phyloP scores from a whole-genome alignment of 1,284 basidiomycete genomes.

The Boletus hoseneyae region DNA sequence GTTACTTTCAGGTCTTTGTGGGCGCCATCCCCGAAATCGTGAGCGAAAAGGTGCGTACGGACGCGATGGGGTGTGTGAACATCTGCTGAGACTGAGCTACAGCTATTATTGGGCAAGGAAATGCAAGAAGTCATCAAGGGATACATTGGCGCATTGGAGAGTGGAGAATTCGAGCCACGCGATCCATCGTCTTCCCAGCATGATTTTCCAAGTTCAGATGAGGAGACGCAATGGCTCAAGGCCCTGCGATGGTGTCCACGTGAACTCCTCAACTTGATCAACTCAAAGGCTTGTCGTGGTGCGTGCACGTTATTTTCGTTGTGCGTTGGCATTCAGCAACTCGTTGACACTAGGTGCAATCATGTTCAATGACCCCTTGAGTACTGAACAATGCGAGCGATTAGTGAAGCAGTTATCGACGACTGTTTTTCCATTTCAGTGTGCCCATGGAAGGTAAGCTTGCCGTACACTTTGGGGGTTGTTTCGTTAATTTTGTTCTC shows the following conservation, averaged over 20 bases:
- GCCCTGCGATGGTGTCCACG: slow-evolving; percentile 76
- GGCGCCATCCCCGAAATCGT: slow-evolving; percentile 60
- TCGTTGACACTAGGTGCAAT: slow-evolving; percentile 65
- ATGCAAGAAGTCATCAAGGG: slow-evolving; percentile 66
- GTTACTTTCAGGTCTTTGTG: slow-evolving; percentile 59
- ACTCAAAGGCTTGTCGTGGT: slow-evolving; percentile 93
- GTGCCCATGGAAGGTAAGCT: slow-evolving; percentile 83
- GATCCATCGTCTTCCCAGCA: slow-evolving; percentile 20
- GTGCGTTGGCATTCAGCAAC: slow-evolving; percentile 5
- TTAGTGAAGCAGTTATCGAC: slow-evolving; percentile 66
- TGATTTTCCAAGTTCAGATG: slow-evolving; percentile 20
- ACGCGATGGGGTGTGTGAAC: not conserved
- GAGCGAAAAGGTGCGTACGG: slow-evolving; percentile 57
- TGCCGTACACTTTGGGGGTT: not conserved
- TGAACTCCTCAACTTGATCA: slow-evolving; percentile 76
- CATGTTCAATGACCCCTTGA: slow-evolving; percentile 92
- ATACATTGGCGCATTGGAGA: slow-evolving; percentile 49
- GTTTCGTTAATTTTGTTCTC: slow-evolving; percentile 1
- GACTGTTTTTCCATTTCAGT: slow-evolving; percentile 86
- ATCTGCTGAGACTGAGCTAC: slow-evolving; percentile 10
- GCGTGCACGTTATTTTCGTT: slow-evolving; percentile 19
- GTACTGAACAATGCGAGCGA: slow-evolving; percentile 61
- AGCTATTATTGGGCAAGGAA: slow-evolving; percentile 65
- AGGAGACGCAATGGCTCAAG: slow-evolving; percentile 58
- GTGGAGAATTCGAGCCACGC: slow-evolving; percentile 20